A percentile compares a stretch with the other conserved stretches of the same genome.
Conservation (phyloP, 164 flowering plant genomes). For the Chloranthus sessilifolius region DNA sequence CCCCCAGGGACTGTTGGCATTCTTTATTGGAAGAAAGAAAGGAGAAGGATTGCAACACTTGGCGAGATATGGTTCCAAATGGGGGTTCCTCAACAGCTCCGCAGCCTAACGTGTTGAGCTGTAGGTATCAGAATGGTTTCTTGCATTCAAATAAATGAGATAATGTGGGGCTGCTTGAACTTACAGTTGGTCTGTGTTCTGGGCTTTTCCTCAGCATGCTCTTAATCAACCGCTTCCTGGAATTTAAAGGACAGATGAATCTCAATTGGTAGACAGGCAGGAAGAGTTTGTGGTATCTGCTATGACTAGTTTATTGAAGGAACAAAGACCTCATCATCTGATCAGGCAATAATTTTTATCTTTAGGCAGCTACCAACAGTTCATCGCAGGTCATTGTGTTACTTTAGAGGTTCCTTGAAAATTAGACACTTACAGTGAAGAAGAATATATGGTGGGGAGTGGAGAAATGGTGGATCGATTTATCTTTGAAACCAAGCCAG, state of each 20-base stretch:
- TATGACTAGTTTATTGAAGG: too few relatives aligned
- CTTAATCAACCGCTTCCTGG: conserved; percentile 80
- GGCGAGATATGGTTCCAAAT: conserved; percentile 61
- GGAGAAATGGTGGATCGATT: conserved; percentile 68
- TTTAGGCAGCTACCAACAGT: too few relatives aligned
- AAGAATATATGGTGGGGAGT: conserved; percentile 70
- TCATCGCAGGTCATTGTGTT: too few relatives aligned
- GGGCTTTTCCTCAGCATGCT: conserved; percentile 87
- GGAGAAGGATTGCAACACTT: conserved; percentile 50
- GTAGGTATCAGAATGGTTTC: conserved; percentile 6
- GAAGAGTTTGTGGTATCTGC: too few relatives aligned
- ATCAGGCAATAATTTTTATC: too few relatives aligned
- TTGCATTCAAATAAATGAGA: conserved; percentile 1
- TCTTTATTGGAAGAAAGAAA: conserved; percentile 57
- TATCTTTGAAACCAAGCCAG: conserved; percentile 72
- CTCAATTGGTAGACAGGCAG: not conserved
- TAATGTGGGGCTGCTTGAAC: conserved; percentile 18
- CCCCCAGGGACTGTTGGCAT: conserved; percentile 33
- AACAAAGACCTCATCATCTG: too few relatives aligned
- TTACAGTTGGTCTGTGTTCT: conserved; percentile 84
- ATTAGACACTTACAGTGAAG: conserved; percentile 53
- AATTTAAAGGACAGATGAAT: too few relatives aligned
- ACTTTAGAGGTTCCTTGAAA: not conserved
- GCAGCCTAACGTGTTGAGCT: conserved; percentile 42
- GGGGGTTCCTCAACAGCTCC: conserved; percentile 72